Base-by-base conservation (phyloP, 2,329 filamentous ascomycete genomes). In the Claviceps pusilla region DNA sequence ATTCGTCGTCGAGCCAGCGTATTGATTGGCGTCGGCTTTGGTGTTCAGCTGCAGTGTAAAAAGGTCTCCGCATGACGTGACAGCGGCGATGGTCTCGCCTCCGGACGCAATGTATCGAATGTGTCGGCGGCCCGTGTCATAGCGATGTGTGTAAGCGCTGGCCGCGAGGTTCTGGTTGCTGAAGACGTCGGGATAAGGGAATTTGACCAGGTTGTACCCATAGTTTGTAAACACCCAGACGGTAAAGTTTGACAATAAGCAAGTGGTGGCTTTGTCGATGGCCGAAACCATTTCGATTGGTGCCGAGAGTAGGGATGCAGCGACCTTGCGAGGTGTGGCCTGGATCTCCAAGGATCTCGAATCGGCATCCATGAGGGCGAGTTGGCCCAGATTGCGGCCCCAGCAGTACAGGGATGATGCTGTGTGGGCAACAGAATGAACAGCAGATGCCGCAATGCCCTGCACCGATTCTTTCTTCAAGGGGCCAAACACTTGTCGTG, bases 151-250 rank as follows among this genome's bases (percentile, higher is more conserved):
- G 52, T 62, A 65, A 56, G 83, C 83, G 52, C 80, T 82, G 54
- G 79, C 76, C 55, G 79, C 77, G 29, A 91, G 74, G 47, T 85
- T 83, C 57, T 81, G 81, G 56, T 84, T 89, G 24, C 78, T 78
- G 59, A 88, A 84, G 6, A 80, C 78, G 59, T 90, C 86, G 1
- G 74, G 72, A 39, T 87, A 73, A 0, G 89, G 87, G 58, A 97
- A 95, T 48, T 82, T 83, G 54, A 97, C 76, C 59, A 89, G 87
- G n/a, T 89, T 89, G 65, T 95, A 97, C 4, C 91, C 91, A 63
- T 95, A 97, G 60, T 94, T 94, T 0, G 89, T 91, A 62, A 98
- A 95, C 0, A 98, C 84, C 76, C 87, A 94, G 10, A 97, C 89
- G 24, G 89, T 89, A 60, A 87, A 83, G 61, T 89, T 95, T 50